Percentiles rank a stretch among this genome's conserved stretches.
These are phyloP conservation scores for Aspergillus sergii DNA, from an alignment of 2,329 filamentous ascomycete genomes.

Conservation along the genomic window DNA sequence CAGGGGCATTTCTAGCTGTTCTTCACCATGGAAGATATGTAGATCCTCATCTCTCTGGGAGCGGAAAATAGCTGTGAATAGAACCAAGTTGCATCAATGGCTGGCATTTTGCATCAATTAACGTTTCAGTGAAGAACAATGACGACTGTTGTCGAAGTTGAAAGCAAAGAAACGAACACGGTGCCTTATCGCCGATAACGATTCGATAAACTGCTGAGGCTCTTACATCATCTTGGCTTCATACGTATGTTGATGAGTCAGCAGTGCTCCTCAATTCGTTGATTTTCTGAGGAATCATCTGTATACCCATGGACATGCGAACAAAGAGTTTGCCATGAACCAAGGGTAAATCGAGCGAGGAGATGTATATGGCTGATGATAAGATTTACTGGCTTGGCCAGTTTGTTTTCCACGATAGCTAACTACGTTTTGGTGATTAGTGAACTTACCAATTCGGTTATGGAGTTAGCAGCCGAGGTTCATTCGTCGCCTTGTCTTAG, in stretches of 20 bases:
- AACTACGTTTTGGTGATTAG: background rate
- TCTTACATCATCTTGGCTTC: background rate
- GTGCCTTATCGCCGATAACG: background rate
- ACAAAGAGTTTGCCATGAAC: background rate
- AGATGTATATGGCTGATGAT: background rate
- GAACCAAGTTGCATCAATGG: background rate
- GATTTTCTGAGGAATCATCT: background rate
- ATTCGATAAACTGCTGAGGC: background rate
- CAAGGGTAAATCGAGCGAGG: background rate
- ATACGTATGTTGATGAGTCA: background rate
- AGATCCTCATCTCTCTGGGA: background rate
- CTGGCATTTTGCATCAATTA: background rate
- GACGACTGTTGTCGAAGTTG: background rate
- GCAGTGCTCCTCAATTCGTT: background rate
- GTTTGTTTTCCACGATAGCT: background rate
- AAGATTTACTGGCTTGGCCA: background rate
- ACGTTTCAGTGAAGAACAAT: background rate
- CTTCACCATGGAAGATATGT: background rate
- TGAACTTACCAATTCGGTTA: conserved; percentile 6
- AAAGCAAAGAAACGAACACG: background rate
- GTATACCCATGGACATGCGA: no score
- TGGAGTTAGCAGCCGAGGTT: conserved; percentile 7
- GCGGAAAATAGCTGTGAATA: background rate
- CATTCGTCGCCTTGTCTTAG: background rate
- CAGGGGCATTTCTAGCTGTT: background rate